Conservation (phyloP, 2,329 filamentous ascomycete genomes). For the Helotiales sp. region DNA sequence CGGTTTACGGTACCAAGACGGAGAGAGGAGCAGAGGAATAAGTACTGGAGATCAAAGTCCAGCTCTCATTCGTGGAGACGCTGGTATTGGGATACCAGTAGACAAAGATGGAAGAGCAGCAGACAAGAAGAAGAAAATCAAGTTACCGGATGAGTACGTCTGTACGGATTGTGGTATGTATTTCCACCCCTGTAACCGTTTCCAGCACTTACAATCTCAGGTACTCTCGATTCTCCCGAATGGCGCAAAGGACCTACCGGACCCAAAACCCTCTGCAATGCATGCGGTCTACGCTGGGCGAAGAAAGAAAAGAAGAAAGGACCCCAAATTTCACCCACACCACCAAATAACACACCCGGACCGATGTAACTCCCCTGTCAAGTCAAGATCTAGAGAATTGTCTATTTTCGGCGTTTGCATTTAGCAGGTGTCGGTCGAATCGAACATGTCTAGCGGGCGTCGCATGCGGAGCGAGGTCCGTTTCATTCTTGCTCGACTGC, state of each 20-base stretch:
- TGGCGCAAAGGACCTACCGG: constrained; percentile 94
- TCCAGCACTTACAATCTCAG: constrained; percentile 44
- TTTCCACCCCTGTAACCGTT: not conserved
- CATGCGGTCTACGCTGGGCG: constrained; percentile 79
- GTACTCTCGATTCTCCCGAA: constrained; percentile 88
- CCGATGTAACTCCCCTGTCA: constrained; percentile 5
- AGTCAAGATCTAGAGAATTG: not conserved
- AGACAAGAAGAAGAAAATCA: constrained; percentile 86
- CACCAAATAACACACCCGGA: constrained; percentile 12
- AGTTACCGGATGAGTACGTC: constrained; percentile 85
- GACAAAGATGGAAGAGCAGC: constrained; percentile 75
- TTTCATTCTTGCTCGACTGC: not conserved
- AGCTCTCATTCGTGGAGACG: constrained; percentile 82
- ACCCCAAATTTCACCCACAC: constrained; percentile 11
- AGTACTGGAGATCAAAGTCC: constrained; percentile 85
- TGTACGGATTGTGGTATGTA: constrained; percentile 86
- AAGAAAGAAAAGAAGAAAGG: constrained; percentile 79
- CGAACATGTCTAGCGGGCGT: not conserved
- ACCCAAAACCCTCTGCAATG: constrained; percentile 94
- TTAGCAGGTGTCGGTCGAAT: not conserved
- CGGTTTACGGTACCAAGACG: constrained; percentile 83
- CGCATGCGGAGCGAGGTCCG: not conserved
- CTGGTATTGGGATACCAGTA: constrained; percentile 80
- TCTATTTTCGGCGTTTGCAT: constrained; percentile 2
- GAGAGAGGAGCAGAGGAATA: constrained; percentile 85